Conservation (phyloP, 2,329 filamentous ascomycete genomes). For the Myrmaecium sp. region DNA sequence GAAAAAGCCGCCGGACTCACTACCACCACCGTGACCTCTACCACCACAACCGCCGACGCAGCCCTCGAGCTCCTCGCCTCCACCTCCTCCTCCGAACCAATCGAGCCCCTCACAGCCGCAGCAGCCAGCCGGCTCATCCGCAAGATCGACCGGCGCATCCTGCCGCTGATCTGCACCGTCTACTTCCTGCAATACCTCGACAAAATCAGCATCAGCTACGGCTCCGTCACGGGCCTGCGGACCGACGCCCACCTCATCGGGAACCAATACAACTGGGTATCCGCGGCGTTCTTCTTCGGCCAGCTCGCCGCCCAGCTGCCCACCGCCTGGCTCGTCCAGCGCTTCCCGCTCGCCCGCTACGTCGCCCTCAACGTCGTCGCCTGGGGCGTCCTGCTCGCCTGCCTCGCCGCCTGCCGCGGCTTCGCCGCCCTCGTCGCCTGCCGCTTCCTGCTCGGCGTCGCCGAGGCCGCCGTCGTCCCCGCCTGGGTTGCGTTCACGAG, state of each 20-base stretch:
- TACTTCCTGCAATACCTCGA: constrained; percentile 7
- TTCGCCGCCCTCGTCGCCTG: constrained; percentile 34
- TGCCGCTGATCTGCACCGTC: constrained; percentile 6
- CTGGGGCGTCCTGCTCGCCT: constrained; percentile 6
- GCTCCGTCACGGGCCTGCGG: constrained; percentile 13
- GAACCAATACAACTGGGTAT: constrained; percentile 28
- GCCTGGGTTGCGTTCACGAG: constrained; percentile 39
- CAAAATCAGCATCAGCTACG: constrained; percentile 9
- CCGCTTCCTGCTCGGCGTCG: constrained; percentile 51
- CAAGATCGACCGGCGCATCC: constrained; percentile 5
- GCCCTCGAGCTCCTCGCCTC: constrained; percentile 6
- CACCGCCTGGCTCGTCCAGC: constrained; percentile 31
- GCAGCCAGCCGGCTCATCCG: constrained; percentile 3
- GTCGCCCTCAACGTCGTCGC: constrained; percentile 7
- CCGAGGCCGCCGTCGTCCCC: constrained; percentile 41
- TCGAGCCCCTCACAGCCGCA: constrained; percentile 5
- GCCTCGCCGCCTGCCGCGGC: constrained; percentile 20
- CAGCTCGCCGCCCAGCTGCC: constrained; percentile 36
- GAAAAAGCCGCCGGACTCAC: no score
- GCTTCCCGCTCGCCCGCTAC: constrained; percentile 9
- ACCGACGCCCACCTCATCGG: constrained; percentile 20
- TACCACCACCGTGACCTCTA: no score
- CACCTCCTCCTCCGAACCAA: constrained; percentile 3
- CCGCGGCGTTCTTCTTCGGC: constrained; percentile 32
- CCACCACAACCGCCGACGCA: constrained; percentile 6